A percentile compares a stretch with the other conserved stretches of the same genome.
Evolutionary conservation across 1,284 basidiomycete genomes (phyloP).

Genomic region (Melampsora larici-populina): DNA sequence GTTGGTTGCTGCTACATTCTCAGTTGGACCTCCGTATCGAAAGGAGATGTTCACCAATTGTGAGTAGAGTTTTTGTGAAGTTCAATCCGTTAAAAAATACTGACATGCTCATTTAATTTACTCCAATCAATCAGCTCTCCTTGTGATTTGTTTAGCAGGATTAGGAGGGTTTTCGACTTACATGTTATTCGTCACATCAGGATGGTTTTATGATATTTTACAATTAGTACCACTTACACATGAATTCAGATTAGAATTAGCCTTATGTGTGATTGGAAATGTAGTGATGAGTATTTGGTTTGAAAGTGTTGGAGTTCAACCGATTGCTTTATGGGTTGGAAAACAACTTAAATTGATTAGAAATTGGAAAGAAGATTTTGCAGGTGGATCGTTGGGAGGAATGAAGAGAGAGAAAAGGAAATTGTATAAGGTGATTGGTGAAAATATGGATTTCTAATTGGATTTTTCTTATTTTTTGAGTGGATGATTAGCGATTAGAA

Average conservation of each 20-base stretch:
- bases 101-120: not conserved
- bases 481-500: too few species aligned
- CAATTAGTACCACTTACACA: conserved; percentile 17
- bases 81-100: not conserved
- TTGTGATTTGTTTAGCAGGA: conserved; percentile 29
- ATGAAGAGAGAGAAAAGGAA: conserved; percentile 27
- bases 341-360: conserved; percentile 12
- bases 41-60: conserved; percentile 93
- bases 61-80: conserved; percentile 51
- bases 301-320: conserved; percentile 35
- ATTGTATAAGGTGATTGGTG: conserved; percentile 30
- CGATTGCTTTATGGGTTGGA: conserved; percentile 35
- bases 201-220: conserved; percentile 21
- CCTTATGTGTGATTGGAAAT: conserved; percentile 26
- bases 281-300: conserved; percentile 26
- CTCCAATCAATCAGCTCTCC: conserved; percentile 11
- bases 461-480: too few species aligned
- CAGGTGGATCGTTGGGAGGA: not conserved
- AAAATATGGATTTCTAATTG: conserved; percentile 14
- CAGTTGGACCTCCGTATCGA: conserved; percentile 93
- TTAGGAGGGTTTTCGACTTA: conserved; percentile 27
- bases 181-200: conserved; percentile 24
- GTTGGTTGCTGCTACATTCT: conserved; percentile 91
- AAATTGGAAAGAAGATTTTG: not conserved
- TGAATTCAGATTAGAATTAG: conserved; percentile 25